phyloP scores from a whole-genome alignment of 306 rosid species.

The Gleditsia sinensis region DNA sequence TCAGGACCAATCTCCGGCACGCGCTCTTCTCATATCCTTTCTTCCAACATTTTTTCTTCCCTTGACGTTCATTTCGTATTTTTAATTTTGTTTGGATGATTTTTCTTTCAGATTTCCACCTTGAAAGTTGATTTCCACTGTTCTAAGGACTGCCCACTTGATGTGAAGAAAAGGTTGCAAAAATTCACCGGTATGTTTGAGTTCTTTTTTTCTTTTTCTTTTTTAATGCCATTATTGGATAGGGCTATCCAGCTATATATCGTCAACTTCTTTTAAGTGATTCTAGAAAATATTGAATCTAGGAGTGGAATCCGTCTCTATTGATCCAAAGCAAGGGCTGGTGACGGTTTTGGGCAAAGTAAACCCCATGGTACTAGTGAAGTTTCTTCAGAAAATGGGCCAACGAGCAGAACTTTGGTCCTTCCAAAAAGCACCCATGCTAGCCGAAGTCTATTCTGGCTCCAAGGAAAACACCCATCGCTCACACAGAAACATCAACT shows the following conservation, averaged over 20 bases:
- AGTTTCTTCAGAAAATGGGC: not conserved
- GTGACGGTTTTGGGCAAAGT: slow-evolving; percentile 27
- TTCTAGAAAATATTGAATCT: not conserved
- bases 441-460: not conserved
- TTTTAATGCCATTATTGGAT: no score
- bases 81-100: not conserved
- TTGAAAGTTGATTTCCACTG: not conserved
- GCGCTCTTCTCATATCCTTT: not conserved
- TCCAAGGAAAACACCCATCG: no score
- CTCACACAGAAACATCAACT: no score
- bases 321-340: slow-evolving; percentile 25
- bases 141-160: slow-evolving; percentile 1
- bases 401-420: slow-evolving; percentile 26
- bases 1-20: not conserved
- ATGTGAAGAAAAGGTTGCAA: slow-evolving; percentile 19
- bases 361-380: not conserved
- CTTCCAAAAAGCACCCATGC: slow-evolving; percentile 1
- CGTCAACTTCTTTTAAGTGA: not conserved
- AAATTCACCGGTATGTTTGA: not conserved
- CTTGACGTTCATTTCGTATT: not conserved
- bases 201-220: no score
- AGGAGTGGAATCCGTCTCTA: slow-evolving; percentile 24
- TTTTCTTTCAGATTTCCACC: not conserved
- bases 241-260: no score
- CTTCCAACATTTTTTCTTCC: not conserved